These are phyloP conservation scores for Senecio squalidus DNA, from an alignment of 140 eudicot genomes.

Conservation along the genomic window DNA sequence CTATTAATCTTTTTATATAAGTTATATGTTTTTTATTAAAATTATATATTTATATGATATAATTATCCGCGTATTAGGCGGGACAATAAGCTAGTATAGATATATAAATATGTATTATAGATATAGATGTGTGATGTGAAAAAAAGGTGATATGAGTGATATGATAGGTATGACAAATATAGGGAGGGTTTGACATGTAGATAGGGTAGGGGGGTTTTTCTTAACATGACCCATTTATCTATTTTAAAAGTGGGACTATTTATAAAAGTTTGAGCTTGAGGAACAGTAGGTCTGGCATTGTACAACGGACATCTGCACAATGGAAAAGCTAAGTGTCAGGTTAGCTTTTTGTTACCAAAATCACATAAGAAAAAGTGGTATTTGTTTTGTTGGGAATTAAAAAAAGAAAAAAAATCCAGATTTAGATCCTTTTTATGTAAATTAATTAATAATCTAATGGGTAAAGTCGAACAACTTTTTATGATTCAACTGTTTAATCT, in stretches of 20 bases:
- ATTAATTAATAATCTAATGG: constrained; percentile 2
- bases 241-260: background rate
- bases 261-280: constrained; percentile 31
- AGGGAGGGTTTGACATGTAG: no score
- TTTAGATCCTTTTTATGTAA: constrained; percentile 22
- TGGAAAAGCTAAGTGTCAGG: constrained; percentile 31
- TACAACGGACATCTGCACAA: constrained; percentile 29
- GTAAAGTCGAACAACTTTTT: constrained; percentile 21
- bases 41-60: no score
- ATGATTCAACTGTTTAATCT: constrained; percentile 3
- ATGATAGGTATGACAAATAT: no score
- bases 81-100: no score
- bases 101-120: no score
- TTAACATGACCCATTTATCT: background rate
- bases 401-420: constrained; percentile 10
- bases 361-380: constrained; percentile 26
- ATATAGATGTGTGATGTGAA: no score
- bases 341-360: constrained; percentile 16
- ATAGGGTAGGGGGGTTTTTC: no score
- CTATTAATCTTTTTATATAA: no score
- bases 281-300: constrained; percentile 20
- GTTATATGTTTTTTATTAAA: no score
- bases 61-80: no score
- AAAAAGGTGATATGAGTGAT: no score
- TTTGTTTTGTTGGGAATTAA: constrained; percentile 31